These are phyloP conservation scores for Geotrichum candidum DNA, from an alignment of 1,139 yeast species.

Conservation along the genomic window DNA sequence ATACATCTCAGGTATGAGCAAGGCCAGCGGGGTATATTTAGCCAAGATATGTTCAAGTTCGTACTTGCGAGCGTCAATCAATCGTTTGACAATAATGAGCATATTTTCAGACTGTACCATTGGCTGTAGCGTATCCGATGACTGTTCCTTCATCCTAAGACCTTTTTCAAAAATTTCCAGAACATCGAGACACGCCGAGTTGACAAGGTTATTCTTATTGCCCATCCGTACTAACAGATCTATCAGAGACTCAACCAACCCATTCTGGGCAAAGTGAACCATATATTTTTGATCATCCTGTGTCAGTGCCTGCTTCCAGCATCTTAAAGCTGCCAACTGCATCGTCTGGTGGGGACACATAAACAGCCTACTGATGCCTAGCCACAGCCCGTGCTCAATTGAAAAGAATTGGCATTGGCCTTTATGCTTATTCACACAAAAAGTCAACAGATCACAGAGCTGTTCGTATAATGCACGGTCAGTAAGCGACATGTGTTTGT, in stretches of 20 bases:
- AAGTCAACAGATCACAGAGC: constrained; percentile 61
- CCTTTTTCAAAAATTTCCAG: constrained; percentile 46
- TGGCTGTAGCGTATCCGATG: constrained; percentile 3
- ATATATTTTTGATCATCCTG: constrained; percentile 47
- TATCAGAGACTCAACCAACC: constrained; percentile 45
- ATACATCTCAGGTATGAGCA: neutral
- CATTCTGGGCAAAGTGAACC: constrained; percentile 3
- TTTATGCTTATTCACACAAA: constrained; percentile 59
- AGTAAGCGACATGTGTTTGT: constrained; percentile 12
- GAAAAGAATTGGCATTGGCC: constrained; percentile 54
- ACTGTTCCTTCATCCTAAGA: constrained; percentile 3
- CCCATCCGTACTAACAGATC: constrained; percentile 47
- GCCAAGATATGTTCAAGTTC: neutral
- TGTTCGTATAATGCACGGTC: constrained; percentile 52
- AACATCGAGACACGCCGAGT: constrained; percentile 71
- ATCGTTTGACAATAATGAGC: constrained; percentile 3
- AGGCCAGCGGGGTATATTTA: neutral
- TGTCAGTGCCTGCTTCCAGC: constrained; percentile 35
- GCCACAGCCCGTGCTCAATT: constrained; percentile 42
- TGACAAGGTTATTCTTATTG: constrained; percentile 56
- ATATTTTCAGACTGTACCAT: constrained; percentile 8
- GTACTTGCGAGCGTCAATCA: constrained; percentile 2
- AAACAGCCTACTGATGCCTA: constrained; percentile 30
- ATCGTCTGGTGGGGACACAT: constrained; percentile 38
- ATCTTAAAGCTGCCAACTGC: constrained; percentile 49